A percentile compares a stretch with the other conserved stretches of the same genome.
Evolutionary conservation across 345 rosid genomes (phyloP).

Genomic region (Leavenworthia alabamica): DNA sequence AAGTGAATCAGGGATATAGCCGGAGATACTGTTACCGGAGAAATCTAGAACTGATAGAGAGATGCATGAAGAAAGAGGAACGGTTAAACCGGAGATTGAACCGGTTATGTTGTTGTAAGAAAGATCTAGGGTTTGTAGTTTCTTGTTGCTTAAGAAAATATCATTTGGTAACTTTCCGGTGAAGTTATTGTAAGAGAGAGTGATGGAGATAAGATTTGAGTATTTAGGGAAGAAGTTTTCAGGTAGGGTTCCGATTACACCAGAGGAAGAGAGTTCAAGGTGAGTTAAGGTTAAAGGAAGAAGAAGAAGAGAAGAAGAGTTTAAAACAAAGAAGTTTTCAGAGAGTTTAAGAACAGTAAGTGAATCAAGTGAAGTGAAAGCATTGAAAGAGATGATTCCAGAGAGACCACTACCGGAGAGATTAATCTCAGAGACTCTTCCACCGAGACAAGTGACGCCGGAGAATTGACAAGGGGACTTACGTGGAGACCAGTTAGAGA

Average conservation of each 20-base stretch:
- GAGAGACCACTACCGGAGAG: slow-evolving; percentile 50
- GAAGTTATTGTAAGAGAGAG: slow-evolving; percentile 59
- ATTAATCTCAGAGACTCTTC: slow-evolving; percentile 65
- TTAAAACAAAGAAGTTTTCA: slow-evolving; percentile 44
- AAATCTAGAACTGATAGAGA: slow-evolving; percentile 61
- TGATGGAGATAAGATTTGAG: slow-evolving; percentile 47
- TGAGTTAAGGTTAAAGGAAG: slow-evolving; percentile 62
- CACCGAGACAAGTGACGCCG: slow-evolving; percentile 66
- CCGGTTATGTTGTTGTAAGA: slow-evolving; percentile 87
- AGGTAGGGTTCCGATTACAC: slow-evolving; percentile 61
- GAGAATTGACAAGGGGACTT: slow-evolving; percentile 59
- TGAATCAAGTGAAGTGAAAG: slow-evolving; percentile 52
- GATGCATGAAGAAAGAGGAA: slow-evolving; percentile 47
- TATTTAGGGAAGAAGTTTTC: slow-evolving; percentile 48
- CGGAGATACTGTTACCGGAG: slow-evolving; percentile 53
- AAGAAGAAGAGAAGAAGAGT: slow-evolving; percentile 64
- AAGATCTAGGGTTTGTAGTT: slow-evolving; percentile 66
- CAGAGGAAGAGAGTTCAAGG: slow-evolving; percentile 59
- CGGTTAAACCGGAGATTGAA: slow-evolving; percentile 52
- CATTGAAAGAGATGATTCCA: slow-evolving; percentile 53
- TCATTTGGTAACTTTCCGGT: slow-evolving; percentile 58
- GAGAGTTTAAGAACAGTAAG: slow-evolving; percentile 58
- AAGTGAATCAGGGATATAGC: slow-evolving; percentile 51
- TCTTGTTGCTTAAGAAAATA: slow-evolving; percentile 43
- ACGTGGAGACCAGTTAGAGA: slow-evolving; percentile 52